Base-by-base conservation (phyloP, 2,329 filamentous ascomycete genomes). In the Aspergillus ochraceus region DNA sequence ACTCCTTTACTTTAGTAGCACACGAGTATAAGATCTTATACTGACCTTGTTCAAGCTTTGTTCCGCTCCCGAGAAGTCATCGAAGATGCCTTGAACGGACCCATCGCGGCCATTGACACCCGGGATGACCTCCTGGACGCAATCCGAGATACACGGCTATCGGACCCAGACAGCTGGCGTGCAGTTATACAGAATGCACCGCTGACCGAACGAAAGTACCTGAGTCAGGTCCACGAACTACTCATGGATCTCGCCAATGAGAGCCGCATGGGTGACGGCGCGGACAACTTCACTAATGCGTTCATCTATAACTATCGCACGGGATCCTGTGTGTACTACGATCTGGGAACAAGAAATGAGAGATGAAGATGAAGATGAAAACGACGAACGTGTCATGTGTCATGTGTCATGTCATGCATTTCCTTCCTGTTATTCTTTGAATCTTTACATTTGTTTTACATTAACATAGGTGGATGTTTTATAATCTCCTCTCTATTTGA, bases 271-370 rank as follows among this genome's bases (percentile, higher is more conserved):
- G 63, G 63, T 22, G 74, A 76, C 59, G 81, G 88, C 80, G 77
- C 83, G 79, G 79, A 80, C 54, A 70, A 70, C 36, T 83, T 84
- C 24, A 84, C 85, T 51, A 90, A 93, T 72, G 90, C 91, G 11
- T 96, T 96, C 76, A 85, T 97, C 55, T 97, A 96, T 77, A 97
- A 97, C 70, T 97, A 96, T 68, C 83, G 92, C 60, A 96, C 91
- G 10, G 90, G 90, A 0, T 88, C 84, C 60, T 93, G 91, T 73
- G 84, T 97, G 54, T 91, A 94, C 72, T 97, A 97, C 75, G 92
- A 97, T 76, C 77, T 97, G 61, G 82, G 78, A 60, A 67, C 66
- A 52, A 59, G 59, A 46, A 62, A 50, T 51, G 59, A 65, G 50
- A 59, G 55, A 54, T 61, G 54, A 64, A 59, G 55, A 54, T 60